A percentile compares a stretch with the other conserved stretches of the same genome.
These are phyloP conservation scores for Skeletonema grethae DNA, from an alignment of 108 stramenopile species.

Conservation along the genomic window DNA sequence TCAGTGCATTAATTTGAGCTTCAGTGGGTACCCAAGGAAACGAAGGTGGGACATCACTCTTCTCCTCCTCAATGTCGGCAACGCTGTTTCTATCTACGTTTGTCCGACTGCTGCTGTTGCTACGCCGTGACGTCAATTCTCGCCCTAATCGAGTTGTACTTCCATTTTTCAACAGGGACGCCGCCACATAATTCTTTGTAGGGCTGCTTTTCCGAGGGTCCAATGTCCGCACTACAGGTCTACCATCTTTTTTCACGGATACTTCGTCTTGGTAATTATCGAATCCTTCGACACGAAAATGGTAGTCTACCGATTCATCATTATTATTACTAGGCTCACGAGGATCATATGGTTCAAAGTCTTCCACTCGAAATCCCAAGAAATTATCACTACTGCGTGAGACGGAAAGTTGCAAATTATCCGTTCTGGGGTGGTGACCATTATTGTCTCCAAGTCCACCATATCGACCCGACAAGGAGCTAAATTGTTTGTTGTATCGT, in stretches of 20 bases:
- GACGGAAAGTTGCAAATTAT: conserved; percentile 7
- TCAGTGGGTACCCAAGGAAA: conserved; percentile 64
- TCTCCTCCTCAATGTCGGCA: conserved; percentile 8
- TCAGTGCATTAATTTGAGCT: conserved; percentile 55
- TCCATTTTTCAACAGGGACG: conserved; percentile 16
- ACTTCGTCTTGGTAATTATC: conserved; percentile 15
- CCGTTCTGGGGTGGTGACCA: background rate
- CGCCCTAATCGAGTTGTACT: conserved; percentile 12
- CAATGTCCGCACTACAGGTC: conserved; percentile 8
- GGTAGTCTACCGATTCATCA: conserved; percentile 7
- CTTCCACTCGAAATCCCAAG: conserved; percentile 19
- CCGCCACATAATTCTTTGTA: conserved; percentile 15
- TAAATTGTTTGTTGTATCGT: conserved; percentile 2
- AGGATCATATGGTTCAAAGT: conserved; percentile 22
- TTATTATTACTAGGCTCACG: background rate
- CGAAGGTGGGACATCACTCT: conserved; percentile 46
- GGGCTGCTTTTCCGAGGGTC: conserved; percentile 17
- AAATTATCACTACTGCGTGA: conserved; percentile 17
- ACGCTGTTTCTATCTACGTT: background rate
- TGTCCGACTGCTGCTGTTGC: background rate
- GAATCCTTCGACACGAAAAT: conserved; percentile 23
- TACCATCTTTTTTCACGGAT: conserved; percentile 1
- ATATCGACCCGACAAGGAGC: conserved; percentile 7
- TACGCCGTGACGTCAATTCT: background rate
- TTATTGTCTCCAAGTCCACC: conserved; percentile 2